Base-by-base conservation (phyloP, 257 asterid genomes). In the Primulina eburnea region DNA sequence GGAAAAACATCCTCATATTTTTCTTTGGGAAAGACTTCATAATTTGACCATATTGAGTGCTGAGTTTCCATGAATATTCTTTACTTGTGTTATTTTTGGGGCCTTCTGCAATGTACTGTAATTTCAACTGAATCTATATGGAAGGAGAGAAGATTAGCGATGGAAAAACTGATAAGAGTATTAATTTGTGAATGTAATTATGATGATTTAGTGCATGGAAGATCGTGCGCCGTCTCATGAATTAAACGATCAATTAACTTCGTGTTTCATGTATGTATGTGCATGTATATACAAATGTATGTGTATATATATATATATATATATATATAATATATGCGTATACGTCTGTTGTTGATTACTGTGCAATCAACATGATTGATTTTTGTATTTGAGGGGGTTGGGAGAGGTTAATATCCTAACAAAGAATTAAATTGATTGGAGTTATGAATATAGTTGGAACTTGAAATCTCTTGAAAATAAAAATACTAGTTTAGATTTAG, bases 41-140 rank as follows among this genome's bases (percentile, higher is more conserved):
- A 52, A 58, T 70, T 90, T 77, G 95, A 81, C 86, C 86, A 77
- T 8, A 74, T 62, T 20, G 79, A 14, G 63, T 17, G 24, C 37
- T 73, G 34, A 64, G 73, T 75, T 57, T 65, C 83, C 86, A 81
- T 80, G n/a, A 50, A 50, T 50, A 5, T 50, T 74, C 37, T 29
- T 55, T 38, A 33, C n/a, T 32, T 28, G 21, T 20, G 11, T 32
- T 61, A 33, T 3, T 18, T 37, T 61, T 57, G 17, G 67, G 76
- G 60, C 60, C 68, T 75, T 67, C 72, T 5, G 75, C 62, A 75
- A 64, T 50, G 60, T 0, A 43, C 2, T 14, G 9, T 34, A 28
- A 65, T 33, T 29, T 52, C 53, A 33, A 68, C 64, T 63, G 67
- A 55, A 73, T 76, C 69, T 24, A 69, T 38, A 47, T 8, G 4